Percentiles rank a stretch among this genome's conserved stretches.
phyloP scores from a whole-genome alignment of 345 rosid species.

The Boechera retrofracta region DNA sequence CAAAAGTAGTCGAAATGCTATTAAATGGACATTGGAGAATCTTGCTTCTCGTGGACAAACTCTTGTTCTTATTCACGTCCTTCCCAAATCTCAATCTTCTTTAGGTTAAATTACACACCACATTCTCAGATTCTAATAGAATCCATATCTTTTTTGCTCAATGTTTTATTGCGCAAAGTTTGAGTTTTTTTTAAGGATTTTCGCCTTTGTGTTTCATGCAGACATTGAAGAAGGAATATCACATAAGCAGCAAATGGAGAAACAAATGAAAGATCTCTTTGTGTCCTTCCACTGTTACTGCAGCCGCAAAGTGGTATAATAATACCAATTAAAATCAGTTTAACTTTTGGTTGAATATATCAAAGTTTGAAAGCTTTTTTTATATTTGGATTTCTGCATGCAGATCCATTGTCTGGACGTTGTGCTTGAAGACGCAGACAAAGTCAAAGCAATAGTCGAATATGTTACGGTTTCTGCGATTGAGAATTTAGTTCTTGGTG shows the following conservation, averaged over 20 bases:
- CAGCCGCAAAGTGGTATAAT: slow-evolving; percentile 73
- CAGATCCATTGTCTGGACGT: slow-evolving; percentile 72
- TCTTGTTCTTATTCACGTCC: slow-evolving; percentile 75
- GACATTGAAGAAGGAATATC: slow-evolving; percentile 41
- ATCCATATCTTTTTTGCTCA: slow-evolving; percentile 1
- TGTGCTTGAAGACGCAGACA: slow-evolving; percentile 67
- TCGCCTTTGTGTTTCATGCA: slow-evolving; percentile 17
- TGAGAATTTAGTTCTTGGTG: slow-evolving; percentile 79
- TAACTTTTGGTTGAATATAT: background rate
- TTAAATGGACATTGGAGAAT: slow-evolving; percentile 81
- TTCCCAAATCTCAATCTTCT: slow-evolving; percentile 46
- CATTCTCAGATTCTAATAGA: background rate
- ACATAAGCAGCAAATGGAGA: slow-evolving; percentile 54
- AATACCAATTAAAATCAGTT: background rate
- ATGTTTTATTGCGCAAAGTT: slow-evolving; percentile 17
- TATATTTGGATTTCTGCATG: slow-evolving; percentile 33
- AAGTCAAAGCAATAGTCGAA: slow-evolving; percentile 74
- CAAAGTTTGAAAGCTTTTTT: background rate
- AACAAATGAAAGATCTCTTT: slow-evolving; percentile 71
- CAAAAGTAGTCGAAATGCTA: slow-evolving; percentile 78
- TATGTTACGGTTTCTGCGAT: slow-evolving; percentile 72
- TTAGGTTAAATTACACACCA: slow-evolving; percentile 13
- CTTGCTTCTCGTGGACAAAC: slow-evolving; percentile 71
- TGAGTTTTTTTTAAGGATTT: background rate
- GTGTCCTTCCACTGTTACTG: slow-evolving; percentile 82